Conservation (phyloP, 2,329 filamentous ascomycete species). For the Coleophoma crateriformis region DNA sequence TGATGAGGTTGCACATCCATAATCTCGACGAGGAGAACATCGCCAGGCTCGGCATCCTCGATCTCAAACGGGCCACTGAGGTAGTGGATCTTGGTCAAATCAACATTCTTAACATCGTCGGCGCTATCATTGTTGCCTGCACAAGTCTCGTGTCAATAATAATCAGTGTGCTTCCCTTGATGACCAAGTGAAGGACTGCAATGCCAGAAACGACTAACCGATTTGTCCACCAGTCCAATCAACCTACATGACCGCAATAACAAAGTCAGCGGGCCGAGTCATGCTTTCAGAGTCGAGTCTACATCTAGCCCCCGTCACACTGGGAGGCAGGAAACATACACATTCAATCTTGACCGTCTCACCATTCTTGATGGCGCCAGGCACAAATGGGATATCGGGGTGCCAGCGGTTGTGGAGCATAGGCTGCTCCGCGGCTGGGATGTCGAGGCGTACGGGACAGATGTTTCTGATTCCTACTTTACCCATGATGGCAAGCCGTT, state of each 20-base stretch:
- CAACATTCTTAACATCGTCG: constrained; percentile 81
- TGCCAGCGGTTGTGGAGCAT: constrained; percentile 87
- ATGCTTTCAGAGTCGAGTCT: not conserved
- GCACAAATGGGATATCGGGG: constrained; percentile 70
- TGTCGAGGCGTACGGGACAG: constrained; percentile 67
- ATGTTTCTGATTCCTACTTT: constrained; percentile 58
- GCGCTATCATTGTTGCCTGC: constrained; percentile 76
- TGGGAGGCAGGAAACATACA: constrained; percentile 38
- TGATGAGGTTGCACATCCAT: constrained; percentile 88
- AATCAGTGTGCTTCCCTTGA: not conserved
- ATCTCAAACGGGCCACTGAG: constrained; percentile 86
- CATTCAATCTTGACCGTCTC: constrained; percentile 95
- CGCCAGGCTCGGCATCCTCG: constrained; percentile 77
- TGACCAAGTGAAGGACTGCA: not conserved
- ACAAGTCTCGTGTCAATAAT: not conserved
- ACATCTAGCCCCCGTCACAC: constrained; percentile 15
- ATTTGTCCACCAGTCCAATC: constrained; percentile 72
- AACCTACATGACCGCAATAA: constrained; percentile 9
- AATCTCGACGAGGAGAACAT: constrained; percentile 76
- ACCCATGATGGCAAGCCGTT: constrained; percentile 44
- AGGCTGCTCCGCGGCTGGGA: constrained; percentile 63
- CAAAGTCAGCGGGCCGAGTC: constrained; percentile 3
- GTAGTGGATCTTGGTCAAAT: constrained; percentile 81
- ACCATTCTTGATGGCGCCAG: constrained; percentile 68
- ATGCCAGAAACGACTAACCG: constrained; percentile 41